Percentiles rank a stretch among this genome's conserved stretches.
Evolutionary conservation across 768 basidiomycete genomes (phyloP).

Genomic region (Fomitopsis pulvina): DNA sequence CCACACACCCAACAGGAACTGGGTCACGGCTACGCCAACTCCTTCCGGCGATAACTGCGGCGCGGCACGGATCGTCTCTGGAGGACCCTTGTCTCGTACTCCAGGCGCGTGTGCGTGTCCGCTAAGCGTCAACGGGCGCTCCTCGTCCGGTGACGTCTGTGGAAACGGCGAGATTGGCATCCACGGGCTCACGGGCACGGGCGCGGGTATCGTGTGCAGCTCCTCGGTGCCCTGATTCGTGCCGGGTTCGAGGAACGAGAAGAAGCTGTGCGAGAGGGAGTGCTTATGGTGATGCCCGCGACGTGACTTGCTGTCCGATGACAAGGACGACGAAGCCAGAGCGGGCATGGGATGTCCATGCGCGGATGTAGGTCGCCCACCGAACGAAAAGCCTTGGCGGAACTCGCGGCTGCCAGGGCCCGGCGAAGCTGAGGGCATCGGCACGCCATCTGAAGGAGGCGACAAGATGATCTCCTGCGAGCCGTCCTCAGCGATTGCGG

Average conservation of each 20-base stretch:
- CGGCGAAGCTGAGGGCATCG: conserved; percentile 37
- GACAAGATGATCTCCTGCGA: conserved; percentile 35
- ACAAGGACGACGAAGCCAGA: conserved; percentile 16
- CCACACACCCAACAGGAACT: conserved; percentile 63
- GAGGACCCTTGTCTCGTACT: conserved; percentile 9
- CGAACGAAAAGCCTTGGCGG: conserved; percentile 60
- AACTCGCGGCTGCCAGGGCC: conserved; percentile 31
- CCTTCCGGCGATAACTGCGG: conserved; percentile 14
- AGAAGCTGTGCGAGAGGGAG: conserved; percentile 91
- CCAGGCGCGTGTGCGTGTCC: conserved; percentile 3
- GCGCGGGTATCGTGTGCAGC: conserved; percentile 52
- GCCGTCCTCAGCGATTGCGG: conserved; percentile 65
- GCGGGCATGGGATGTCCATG: conserved; percentile 21
- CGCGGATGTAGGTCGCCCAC: conserved; percentile 37
- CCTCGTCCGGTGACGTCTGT: conserved; percentile 4
- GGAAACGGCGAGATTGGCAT: conserved; percentile 43
- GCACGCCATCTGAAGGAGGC: conserved; percentile 28
- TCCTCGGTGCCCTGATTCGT: conserved; percentile 24
- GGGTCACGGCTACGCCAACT: conserved; percentile 6
- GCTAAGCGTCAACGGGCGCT: background rate
- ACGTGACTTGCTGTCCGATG: conserved; percentile 32
- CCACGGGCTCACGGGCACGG: conserved; percentile 63
- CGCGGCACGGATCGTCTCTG: conserved; percentile 12
- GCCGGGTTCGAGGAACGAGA: conserved; percentile 88
- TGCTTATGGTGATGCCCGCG: conserved; percentile 91